Evolutionary conservation across 2,329 filamentous ascomycete genomes (phyloP).

Genomic region (Davidsoniella neocaledoniae): DNA sequence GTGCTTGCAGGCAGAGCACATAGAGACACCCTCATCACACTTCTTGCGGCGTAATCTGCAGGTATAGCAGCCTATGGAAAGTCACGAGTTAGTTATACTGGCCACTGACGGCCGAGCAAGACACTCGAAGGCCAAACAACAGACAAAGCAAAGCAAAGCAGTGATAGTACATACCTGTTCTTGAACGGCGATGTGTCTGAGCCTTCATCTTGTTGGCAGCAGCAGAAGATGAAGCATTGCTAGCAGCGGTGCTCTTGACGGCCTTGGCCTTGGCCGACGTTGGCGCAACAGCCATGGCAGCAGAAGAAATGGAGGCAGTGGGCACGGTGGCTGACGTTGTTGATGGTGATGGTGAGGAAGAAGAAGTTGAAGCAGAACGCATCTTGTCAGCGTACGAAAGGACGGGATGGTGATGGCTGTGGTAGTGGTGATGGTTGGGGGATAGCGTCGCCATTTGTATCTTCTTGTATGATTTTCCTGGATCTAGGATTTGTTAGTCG

Average conservation of each 20-base stretch:
- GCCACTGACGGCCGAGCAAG: neutral
- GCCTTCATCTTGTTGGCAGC: slow-evolving; percentile 47
- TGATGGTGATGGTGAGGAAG: slow-evolving; percentile 13
- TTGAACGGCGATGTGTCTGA: slow-evolving; percentile 86
- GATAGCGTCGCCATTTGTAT: slow-evolving; percentile 51
- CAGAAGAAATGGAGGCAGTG: slow-evolving; percentile 40
- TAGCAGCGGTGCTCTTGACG: slow-evolving; percentile 32
- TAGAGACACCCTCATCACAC: slow-evolving; percentile 47
- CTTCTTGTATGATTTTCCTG: slow-evolving; percentile 15
- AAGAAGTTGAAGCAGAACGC: slow-evolving; percentile 8
- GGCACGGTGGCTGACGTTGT: slow-evolving; percentile 36
- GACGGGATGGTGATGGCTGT: slow-evolving; percentile 20
- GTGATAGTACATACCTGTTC: slow-evolving; percentile 45
- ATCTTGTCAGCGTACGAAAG: slow-evolving; percentile 30
- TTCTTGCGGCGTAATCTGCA: slow-evolving; percentile 52
- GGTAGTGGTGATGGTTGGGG: slow-evolving; percentile 39
- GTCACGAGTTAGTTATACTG: slow-evolving; percentile 2
- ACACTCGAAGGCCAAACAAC: slow-evolving; percentile 2
- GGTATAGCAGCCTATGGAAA: slow-evolving; percentile 44
- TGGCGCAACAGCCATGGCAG: slow-evolving; percentile 47
- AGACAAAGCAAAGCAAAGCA: slow-evolving; percentile 26
- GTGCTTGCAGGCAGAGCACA: slow-evolving; percentile 49
- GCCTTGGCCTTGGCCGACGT: slow-evolving; percentile 33
- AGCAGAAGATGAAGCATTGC: slow-evolving; percentile 14
- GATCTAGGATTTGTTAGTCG: neutral